A percentile compares a stretch with the other conserved stretches of the same genome.
Conservation (phyloP, 768 basidiomycete species). For the Boletus sp. region DNA sequence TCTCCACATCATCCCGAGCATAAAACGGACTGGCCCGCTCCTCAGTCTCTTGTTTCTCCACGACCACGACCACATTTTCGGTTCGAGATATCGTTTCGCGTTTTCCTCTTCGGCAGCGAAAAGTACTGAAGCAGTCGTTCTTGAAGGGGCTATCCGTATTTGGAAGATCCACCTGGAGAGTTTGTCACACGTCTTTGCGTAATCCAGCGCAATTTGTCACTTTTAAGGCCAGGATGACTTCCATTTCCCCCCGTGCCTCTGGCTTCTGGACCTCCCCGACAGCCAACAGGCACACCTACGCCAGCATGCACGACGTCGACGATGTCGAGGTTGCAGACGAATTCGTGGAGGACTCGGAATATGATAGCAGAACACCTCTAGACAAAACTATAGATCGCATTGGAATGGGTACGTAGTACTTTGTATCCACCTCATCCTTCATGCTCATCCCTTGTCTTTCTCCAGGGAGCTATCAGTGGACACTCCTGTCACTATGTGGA, state of each 20-base stretch:
- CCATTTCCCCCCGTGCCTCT: constrained; percentile 47
- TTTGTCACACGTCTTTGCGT: constrained; percentile 11
- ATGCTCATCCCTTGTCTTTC: neutral
- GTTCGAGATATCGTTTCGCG: no score
- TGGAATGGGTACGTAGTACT: constrained; percentile 70
- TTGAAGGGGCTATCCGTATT: neutral
- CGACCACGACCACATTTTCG: neutral
- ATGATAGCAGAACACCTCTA: constrained; percentile 56
- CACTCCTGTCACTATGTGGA: constrained; percentile 78
- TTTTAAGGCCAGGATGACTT: constrained; percentile 33
- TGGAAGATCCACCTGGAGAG: neutral
- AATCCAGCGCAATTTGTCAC: constrained; percentile 5
- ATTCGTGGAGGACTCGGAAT: constrained; percentile 22
- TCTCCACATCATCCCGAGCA: neutral
- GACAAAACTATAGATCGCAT: constrained; percentile 89
- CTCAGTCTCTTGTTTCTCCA: neutral
- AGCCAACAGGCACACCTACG: constrained; percentile 35
- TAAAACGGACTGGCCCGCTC: neutral
- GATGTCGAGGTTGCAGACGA: constrained; percentile 28
- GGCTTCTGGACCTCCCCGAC: constrained; percentile 44
- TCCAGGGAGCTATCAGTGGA: constrained; percentile 77
- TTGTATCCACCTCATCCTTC: neutral
- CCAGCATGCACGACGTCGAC: constrained; percentile 38
- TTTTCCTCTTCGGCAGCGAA: neutral
- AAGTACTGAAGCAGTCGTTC: no score